phyloP scores from a whole-genome alignment of 345 rosid species.

The Ceriops zippeliana region DNA sequence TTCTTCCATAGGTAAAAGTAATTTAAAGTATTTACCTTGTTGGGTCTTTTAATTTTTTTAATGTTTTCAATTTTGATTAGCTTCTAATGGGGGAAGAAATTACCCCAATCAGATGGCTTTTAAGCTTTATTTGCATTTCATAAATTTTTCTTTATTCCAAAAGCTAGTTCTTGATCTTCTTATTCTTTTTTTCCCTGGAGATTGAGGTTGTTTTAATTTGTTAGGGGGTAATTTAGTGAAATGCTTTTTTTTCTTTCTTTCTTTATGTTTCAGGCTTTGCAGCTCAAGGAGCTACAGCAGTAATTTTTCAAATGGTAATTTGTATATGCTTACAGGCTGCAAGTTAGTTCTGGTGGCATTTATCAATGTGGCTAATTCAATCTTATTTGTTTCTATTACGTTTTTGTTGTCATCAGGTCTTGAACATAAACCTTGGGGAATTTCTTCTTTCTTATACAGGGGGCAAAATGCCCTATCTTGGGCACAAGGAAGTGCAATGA shows the following conservation, averaged over 20 bases:
- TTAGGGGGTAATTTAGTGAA: not conserved
- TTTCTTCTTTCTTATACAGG: slow-evolving; percentile 39
- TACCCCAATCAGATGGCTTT: not conserved
- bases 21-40: too few relatives aligned
- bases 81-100: not conserved
- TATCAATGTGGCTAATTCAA: not conserved
- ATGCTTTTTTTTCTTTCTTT: not conserved
- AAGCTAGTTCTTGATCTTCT: not conserved
- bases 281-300: slow-evolving; percentile 46
- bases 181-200: not conserved
- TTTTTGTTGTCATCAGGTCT: slow-evolving; percentile 40
- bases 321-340: slow-evolving; percentile 2
- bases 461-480: slow-evolving; percentile 34
- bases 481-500: slow-evolving; percentile 33
- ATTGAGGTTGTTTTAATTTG: not conserved
- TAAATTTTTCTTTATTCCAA: not conserved
- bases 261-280: slow-evolving; percentile 42
- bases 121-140: not conserved
- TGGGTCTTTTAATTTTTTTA: not conserved
- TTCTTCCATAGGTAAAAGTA: too few relatives aligned
- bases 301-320: slow-evolving; percentile 45
- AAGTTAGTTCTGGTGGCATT: not conserved
- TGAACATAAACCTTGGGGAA: slow-evolving; percentile 24
- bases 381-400: not conserved
- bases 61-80: not conserved